Evolutionary conservation across 176 grass and related monocot species (phyloP), one percentile per base, ranked within the genome.

Genomic region (Ensete ventricosum): DNA sequence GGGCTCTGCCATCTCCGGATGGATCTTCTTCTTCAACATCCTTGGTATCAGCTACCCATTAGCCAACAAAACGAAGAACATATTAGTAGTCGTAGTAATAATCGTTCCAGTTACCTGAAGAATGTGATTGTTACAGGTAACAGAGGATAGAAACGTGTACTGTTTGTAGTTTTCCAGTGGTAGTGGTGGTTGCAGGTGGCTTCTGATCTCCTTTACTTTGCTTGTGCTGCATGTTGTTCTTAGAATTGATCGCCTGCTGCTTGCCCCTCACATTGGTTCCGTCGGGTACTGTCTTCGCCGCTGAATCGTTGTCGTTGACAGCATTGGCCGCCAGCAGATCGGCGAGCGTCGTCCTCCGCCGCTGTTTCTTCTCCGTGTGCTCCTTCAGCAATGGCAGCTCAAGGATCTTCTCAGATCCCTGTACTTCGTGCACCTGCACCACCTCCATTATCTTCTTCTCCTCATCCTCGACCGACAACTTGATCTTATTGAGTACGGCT

Each of bases 1-100:
- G 2, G 19, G 50, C 29, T 11, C 63, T 23, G 70, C 24, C 14
- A 9, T 55, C 72, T 21, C 72, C 53, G 53, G 72, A 13, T 52
- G 68, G 8, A 71, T 71, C 68, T 71, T 71, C 17, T 71, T 71
- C 49, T 52, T 71, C 68, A 22, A 71, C 68, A 16, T 71, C 10
- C 48, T 52, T 52, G 68, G 10, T 20, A 71, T 71, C 68, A 71
- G 68, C 68, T 71, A 71, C 50, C 68, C 48, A 71, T 71, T 52
- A 51, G 20, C 16, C 68, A 71, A 11, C 49, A 71, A 71, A 49
- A 51, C 34, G 52, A 51, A 71, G 17, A 65, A 65, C 23, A 4
- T 65, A 13, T 65, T 65, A 65, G 63, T 23, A 65, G 22, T 25
- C 0, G 22, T 23, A 6, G 34, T 43, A 43, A 4, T 43, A 43